Conservation (phyloP, 1,139 yeast genomes). For the Suhomyces bolitotheri region DNA sequence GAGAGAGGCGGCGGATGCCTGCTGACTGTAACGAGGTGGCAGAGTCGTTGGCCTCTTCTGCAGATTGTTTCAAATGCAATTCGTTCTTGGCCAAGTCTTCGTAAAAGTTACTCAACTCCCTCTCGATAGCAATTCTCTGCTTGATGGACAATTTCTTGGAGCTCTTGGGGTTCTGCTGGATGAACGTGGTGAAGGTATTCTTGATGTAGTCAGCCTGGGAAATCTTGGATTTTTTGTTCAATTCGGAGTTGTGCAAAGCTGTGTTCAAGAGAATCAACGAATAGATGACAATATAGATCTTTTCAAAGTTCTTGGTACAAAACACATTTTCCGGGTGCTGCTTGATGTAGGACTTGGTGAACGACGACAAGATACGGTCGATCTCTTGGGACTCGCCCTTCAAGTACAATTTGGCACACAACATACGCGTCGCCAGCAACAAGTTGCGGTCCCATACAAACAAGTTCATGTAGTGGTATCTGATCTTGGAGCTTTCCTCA, state of each 20-base stretch:
- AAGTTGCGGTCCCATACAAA: constrained; percentile 53
- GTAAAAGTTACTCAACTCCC: constrained; percentile 43
- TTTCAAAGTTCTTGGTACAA: constrained; percentile 54
- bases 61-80: constrained; percentile 40
- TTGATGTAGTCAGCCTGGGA: constrained; percentile 52
- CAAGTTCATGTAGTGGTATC: constrained; percentile 48
- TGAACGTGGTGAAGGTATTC: constrained; percentile 51
- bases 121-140: constrained; percentile 45
- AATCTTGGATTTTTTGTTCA: constrained; percentile 42
- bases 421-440: constrained; percentile 54
- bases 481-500: constrained; percentile 40
- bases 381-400: constrained; percentile 85
- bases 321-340: constrained; percentile 52
- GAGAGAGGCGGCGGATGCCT: constrained; percentile 16
- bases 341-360: constrained; percentile 66
- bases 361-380: constrained; percentile 69
- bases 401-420: constrained; percentile 67
- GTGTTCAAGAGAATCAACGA: constrained; percentile 73
- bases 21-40: constrained; percentile 7
- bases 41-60: constrained; percentile 9
- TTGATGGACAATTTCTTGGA: constrained; percentile 36
- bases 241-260: constrained; percentile 57
- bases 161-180: constrained; percentile 36
- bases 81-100: constrained; percentile 42
- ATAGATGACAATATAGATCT: constrained; percentile 73